Conservation (phyloP, 1,284 basidiomycete genomes). For the Boletus smithii region DNA sequence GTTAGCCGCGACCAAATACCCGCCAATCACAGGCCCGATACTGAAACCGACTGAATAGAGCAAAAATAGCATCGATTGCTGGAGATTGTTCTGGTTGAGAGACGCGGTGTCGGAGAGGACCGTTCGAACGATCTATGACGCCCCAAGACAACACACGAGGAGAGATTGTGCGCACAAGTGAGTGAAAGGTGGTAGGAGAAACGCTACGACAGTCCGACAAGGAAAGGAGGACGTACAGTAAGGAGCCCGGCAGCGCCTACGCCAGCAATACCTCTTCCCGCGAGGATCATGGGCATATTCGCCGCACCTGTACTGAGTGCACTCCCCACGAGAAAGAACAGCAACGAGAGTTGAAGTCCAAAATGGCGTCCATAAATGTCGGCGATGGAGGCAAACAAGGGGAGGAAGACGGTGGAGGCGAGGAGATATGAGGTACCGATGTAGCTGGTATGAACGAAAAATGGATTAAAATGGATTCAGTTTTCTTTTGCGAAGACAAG, state of each 20-base stretch:
- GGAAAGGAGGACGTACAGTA: conserved; percentile 33
- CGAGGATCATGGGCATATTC: conserved; percentile 46
- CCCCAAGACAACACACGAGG: background rate
- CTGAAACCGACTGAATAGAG: conserved; percentile 45
- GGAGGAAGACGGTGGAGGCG: conserved; percentile 51
- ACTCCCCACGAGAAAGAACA: conserved; percentile 47
- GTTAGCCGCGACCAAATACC: conserved; percentile 37
- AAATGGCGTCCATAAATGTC: conserved; percentile 49
- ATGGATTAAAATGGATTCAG: background rate
- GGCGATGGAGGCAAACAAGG: conserved; percentile 47
- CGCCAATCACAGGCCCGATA: conserved; percentile 47
- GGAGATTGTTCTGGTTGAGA: conserved; percentile 42
- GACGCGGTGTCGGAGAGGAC: conserved; percentile 45
- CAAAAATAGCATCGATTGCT: conserved; percentile 40
- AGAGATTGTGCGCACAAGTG: background rate
- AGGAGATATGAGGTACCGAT: conserved; percentile 50
- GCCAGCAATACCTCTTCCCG: conserved; percentile 47
- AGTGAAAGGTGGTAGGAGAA: background rate
- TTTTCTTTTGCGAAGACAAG: background rate
- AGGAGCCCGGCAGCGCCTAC: conserved; percentile 49
- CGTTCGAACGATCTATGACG: conserved; percentile 40
- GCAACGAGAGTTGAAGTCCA: conserved; percentile 42
- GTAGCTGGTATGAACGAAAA: conserved; percentile 31
- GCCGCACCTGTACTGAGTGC: conserved; percentile 45
- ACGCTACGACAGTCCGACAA: background rate